Base-by-base conservation (phyloP, 345 rosid species). In the Brassica incana region DNA sequence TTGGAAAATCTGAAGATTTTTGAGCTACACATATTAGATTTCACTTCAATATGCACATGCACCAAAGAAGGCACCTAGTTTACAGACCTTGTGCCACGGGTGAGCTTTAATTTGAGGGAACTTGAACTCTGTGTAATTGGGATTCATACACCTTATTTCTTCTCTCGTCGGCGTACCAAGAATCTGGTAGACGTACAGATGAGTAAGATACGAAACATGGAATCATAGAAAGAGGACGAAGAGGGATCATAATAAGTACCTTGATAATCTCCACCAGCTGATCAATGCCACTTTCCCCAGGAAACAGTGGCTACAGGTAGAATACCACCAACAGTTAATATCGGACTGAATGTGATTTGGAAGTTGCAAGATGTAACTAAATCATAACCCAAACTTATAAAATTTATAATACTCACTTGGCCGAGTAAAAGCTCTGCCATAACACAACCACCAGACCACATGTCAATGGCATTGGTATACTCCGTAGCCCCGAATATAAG, bases 31-130 rank as follows among this genome's bases (percentile, higher is more conserved):
- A 67, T 81, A 67, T 81, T 67, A 81, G 74, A 80, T 20, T 69
- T 59, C 48, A 60, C 20, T 65, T 71, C 38, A 40, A 35, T 71
- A 71, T 65, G 76, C 11, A 79, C 69, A 63, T 60, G 40, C 54
- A 59, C 35, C 43, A 27, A 25, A 71, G 75, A 67, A 50, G 33
- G 6, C 33, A 73, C 32, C 52, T 60, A 15, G 12, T 79, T 79
- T 45, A 79, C 76, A 66, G 56, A 82, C 71, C 98, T 95, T 95
- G 84, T 93, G 95, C 99, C 98, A 95, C 61, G 99, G 98, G 83
- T 93, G 99, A 82, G 99, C 97, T 88, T 93, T 95, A 50, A 95
- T 93, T 88, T 93, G 99, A 73, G 98, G 99, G 80, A 95, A 95
- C 87, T 93, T 95, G 80, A 91, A 95, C 77, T 95, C 99, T 0